phyloP scores from a whole-genome alignment of 1,139 yeast genomes.

The Scheffersomyces cryptocercus region DNA sequence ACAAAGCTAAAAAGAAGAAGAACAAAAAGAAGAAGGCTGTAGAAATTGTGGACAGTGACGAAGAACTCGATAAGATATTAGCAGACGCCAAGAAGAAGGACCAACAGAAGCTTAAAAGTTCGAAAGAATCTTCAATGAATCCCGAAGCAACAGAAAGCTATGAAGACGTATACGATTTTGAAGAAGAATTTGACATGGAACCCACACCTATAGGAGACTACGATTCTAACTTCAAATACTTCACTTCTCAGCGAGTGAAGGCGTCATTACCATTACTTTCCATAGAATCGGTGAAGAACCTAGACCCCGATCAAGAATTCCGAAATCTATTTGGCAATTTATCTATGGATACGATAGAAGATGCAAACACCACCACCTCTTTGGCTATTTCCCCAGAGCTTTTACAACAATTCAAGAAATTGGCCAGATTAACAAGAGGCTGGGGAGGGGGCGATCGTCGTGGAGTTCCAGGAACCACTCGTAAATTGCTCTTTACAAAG shows the following conservation, averaged over 20 bases:
- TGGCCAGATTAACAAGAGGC: constrained; percentile 66
- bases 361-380: constrained; percentile 66
- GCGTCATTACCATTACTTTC: constrained; percentile 42
- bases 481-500: constrained; percentile 67
- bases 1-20: constrained; percentile 8
- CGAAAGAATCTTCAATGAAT: not conserved
- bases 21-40: constrained; percentile 9
- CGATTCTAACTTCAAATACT: constrained; percentile 45
- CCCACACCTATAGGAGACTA: constrained; percentile 35
- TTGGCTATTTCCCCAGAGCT: constrained; percentile 66
- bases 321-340: constrained; percentile 71
- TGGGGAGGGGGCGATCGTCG: constrained; percentile 84
- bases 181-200: constrained; percentile 31
- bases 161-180: constrained; percentile 31
- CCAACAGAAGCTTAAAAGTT: constrained; percentile 12
- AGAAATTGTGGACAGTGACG: constrained; percentile 31
- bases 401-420: constrained; percentile 59
- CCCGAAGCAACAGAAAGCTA: constrained; percentile 14
- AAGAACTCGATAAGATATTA: constrained; percentile 42
- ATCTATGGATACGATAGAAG: constrained; percentile 67
- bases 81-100: constrained; percentile 38
- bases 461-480: constrained; percentile 69
- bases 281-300: constrained; percentile 48
- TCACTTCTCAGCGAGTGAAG: constrained; percentile 45
- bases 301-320: constrained; percentile 83